A percentile compares a stretch with the other conserved stretches of the same genome.
phyloP scores from a whole-genome alignment of 345 rosid species.

The Lumnitzera racemosa region DNA sequence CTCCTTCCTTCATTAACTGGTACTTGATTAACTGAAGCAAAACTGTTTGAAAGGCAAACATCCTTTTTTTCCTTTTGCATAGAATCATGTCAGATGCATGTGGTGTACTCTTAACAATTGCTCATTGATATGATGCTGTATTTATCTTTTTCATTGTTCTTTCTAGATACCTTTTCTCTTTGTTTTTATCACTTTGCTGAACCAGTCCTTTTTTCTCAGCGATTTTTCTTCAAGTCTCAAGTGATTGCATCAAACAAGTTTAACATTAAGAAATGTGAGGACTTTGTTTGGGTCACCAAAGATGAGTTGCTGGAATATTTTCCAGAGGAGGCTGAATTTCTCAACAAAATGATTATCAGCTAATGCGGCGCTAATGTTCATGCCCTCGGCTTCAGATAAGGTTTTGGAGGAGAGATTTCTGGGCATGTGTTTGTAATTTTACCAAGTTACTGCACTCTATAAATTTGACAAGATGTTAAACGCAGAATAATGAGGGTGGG shows the following conservation, averaged over 20 bases:
- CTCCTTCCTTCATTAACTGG: not conserved
- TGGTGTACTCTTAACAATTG: no score
- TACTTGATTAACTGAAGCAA: no score
- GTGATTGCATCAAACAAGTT: constrained; percentile 68
- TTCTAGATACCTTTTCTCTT: not conserved
- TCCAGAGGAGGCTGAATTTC: constrained; percentile 67
- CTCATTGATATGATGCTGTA: not conserved
- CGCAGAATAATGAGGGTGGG: no score
- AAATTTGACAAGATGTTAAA: no score
- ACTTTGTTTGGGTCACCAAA: constrained; percentile 89
- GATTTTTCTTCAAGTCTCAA: constrained; percentile 90
- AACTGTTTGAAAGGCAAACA: no score
- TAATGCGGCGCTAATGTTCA: constrained; percentile 13
- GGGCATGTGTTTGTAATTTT: no score
- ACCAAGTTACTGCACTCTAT: no score
- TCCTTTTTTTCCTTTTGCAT: no score
- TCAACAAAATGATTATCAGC: constrained; percentile 84
- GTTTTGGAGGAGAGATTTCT: no score
- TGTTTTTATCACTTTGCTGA: not conserved
- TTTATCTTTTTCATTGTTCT: not conserved
- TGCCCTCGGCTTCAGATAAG: no score
- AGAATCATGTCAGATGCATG: no score
- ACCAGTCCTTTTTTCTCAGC: constrained; percentile 30
- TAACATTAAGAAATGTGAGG: constrained; percentile 57
- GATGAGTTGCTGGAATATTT: constrained; percentile 80